Base-by-base conservation (phyloP, 2,329 filamentous ascomycete species). In the Helotiales sp. region DNA sequence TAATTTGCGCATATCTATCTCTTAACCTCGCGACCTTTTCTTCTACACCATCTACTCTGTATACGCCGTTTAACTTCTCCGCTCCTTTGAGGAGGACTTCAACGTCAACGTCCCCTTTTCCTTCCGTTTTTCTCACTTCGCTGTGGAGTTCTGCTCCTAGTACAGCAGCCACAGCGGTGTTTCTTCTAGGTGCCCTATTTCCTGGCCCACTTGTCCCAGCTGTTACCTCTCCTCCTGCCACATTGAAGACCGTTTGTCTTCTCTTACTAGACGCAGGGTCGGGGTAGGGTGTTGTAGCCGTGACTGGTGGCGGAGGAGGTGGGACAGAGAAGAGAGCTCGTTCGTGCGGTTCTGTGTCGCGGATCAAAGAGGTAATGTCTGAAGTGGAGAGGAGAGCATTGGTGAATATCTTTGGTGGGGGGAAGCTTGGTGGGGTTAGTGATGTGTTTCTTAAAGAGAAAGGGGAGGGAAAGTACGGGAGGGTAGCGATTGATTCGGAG, bases 321-420 rank as follows among this genome's bases (percentile, higher is more conserved):
- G 93, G 92, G 0, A 96, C 87, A 34, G 93, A 96, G 78, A 98
- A 99, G 17, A 99, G 85, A 6, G 93, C 93, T 69, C 93, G 89
- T 74, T 99, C 95, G 76, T 98, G 93, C 22, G 89, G 78, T 74
- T 99, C 95, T 3, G 93, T 97, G 73, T 99, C 95, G 60, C 95
- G 90, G 69, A 99, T 97, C 48, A 99, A 79, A 12, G 90, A 85
- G 3, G 95, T 98, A 66, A 99, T 98, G 73, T 99, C 95, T 73
- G 93, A 88, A 65, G 87, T 87, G 56, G 88, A 87, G 49, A 98
- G 86, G 36, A 99, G 82, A 31, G 95, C 92, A 73, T 96, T 97
- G 66, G 93, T 95, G 76, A 98, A 99, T 70, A 95, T 92, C 69
- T 91, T 96, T n/a, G 93, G 91, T 1, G 85, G 85, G 38, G 91